A percentile compares a stretch with the other conserved stretches of the same genome.
These are phyloP conservation scores for Arabis hirsuta DNA, from an alignment of 345 rosid species.

Conservation along the genomic window DNA sequence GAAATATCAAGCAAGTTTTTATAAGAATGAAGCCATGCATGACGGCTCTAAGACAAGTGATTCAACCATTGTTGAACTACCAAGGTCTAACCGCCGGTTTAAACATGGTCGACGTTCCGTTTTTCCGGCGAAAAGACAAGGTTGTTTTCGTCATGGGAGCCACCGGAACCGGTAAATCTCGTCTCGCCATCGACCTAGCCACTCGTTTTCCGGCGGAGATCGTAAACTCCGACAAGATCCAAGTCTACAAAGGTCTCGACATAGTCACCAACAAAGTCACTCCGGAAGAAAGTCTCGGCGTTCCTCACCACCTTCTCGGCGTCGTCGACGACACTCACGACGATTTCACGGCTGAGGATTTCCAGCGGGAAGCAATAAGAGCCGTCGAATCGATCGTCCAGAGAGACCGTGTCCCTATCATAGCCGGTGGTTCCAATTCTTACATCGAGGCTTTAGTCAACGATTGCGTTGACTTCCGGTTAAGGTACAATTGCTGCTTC, in stretches of 20 bases:
- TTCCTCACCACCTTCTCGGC: slow-evolving; percentile 82
- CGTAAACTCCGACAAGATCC: slow-evolving; percentile 86
- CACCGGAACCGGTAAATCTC: slow-evolving; percentile 90
- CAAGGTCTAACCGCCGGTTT: slow-evolving; percentile 41
- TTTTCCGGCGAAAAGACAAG: slow-evolving; percentile 71
- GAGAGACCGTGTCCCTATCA: slow-evolving; percentile 61
- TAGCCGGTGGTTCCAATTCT: slow-evolving; percentile 94
- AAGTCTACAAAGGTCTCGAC: slow-evolving; percentile 74
- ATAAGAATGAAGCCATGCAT: slow-evolving; percentile 54
- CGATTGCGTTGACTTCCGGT: slow-evolving; percentile 58
- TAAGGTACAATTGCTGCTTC: slow-evolving; percentile 71
- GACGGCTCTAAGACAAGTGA: slow-evolving; percentile 54
- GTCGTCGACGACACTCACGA: slow-evolving; percentile 49
- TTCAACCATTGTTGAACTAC: slow-evolving; percentile 56
- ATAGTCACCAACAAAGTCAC: slow-evolving; percentile 82
- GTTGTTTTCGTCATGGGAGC: slow-evolving; percentile 81
- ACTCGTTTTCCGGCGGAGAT: slow-evolving; percentile 75
- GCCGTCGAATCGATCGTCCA: slow-evolving; percentile 52
- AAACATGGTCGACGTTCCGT: slow-evolving; percentile 48
- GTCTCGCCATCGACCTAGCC: slow-evolving; percentile 84
- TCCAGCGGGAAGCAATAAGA: slow-evolving; percentile 48
- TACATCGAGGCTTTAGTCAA: slow-evolving; percentile 71
- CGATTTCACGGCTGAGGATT: slow-evolving; percentile 65
- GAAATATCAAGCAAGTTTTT: slow-evolving; percentile 14
- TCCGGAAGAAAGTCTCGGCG: slow-evolving; percentile 67